Percentiles rank a stretch among this genome's conserved stretches.
These are phyloP conservation scores for Helichrysum umbraculigerum DNA, from an alignment of 129 eudicot species.

Conservation along the genomic window DNA sequence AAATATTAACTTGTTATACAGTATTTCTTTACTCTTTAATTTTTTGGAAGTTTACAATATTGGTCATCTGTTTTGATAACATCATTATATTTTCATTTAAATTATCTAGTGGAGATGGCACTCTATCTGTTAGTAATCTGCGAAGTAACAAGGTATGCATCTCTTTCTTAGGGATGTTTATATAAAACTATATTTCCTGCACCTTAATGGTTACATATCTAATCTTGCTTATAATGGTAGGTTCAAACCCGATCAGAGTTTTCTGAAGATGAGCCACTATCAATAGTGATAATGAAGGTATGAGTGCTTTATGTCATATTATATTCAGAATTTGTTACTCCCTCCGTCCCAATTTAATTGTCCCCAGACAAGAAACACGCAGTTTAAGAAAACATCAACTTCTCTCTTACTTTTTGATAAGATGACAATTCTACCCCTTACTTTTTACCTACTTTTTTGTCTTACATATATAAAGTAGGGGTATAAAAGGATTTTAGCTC, in stretches of 20 bases:
- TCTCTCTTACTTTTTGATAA: too few species aligned
- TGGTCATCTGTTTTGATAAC: constrained; percentile 5
- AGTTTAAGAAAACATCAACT: too few species aligned
- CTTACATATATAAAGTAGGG: too few species aligned
- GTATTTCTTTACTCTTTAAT: not conserved
- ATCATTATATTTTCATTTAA: constrained; percentile 10
- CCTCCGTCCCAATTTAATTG: too few species aligned
- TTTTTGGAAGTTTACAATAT: constrained; percentile 7
- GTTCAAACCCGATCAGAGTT: constrained; percentile 94
- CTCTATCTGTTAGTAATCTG: constrained; percentile 87
- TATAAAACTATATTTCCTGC: constrained; percentile 9
- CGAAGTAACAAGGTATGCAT: constrained; percentile 80
- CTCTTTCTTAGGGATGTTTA: not conserved
- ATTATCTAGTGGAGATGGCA: constrained; percentile 85
- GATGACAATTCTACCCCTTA: too few species aligned
- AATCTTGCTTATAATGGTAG: constrained; percentile 37
- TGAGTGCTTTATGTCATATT: constrained; percentile 2
- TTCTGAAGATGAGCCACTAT: constrained; percentile 92
- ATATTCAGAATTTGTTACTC: not conserved
- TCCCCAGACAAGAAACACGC: too few species aligned
- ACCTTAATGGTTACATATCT: not conserved
- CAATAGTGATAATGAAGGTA: constrained; percentile 97
- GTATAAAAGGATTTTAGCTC: too few species aligned
- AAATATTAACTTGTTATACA: not conserved
- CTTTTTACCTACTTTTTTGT: too few species aligned